A percentile compares a stretch with the other conserved stretches of the same genome.
Conservation (phyloP, 208 protist genomes). For the Vickermania spadyakhi region DNA sequence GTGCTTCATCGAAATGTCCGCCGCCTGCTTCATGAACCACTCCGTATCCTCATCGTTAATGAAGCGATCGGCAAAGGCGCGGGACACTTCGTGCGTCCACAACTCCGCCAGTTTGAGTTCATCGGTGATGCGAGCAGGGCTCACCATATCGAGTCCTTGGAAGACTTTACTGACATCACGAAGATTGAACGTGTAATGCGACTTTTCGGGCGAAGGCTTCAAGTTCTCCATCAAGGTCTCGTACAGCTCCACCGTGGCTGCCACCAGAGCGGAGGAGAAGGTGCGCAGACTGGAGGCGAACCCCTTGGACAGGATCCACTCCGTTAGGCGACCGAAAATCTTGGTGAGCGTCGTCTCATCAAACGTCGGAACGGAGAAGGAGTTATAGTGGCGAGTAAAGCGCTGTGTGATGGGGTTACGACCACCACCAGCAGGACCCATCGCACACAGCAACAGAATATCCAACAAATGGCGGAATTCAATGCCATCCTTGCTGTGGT, state of each 20-base stretch:
- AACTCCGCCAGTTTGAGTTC: conserved; percentile 62
- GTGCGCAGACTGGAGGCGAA: conserved; percentile 46
- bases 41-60: conserved; percentile 84
- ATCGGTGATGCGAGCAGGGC: conserved; percentile 60
- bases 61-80: conserved; percentile 95
- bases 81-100: conserved; percentile 92
- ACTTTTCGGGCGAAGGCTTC: conserved; percentile 96
- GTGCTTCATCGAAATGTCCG: conserved; percentile 56
- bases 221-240: conserved; percentile 85
- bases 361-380: conserved; percentile 87
- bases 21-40: conserved; percentile 85
- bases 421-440: conserved; percentile 94
- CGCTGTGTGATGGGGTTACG: conserved; percentile 92
- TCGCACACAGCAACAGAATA: conserved; percentile 88
- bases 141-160: conserved; percentile 87
- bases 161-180: conserved; percentile 94
- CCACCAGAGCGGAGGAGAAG: conserved; percentile 57
- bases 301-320: conserved; percentile 86
- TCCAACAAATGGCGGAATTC: conserved; percentile 87
- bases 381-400: conserved; percentile 94
- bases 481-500: conserved; percentile 88
- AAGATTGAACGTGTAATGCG: conserved; percentile 98
- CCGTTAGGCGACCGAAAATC: conserved; percentile 89
- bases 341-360: conserved; percentile 81
- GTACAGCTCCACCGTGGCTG: conserved; percentile 91